phyloP scores from a whole-genome alignment of 306 rosid species.

The Trifolium pratense region DNA sequence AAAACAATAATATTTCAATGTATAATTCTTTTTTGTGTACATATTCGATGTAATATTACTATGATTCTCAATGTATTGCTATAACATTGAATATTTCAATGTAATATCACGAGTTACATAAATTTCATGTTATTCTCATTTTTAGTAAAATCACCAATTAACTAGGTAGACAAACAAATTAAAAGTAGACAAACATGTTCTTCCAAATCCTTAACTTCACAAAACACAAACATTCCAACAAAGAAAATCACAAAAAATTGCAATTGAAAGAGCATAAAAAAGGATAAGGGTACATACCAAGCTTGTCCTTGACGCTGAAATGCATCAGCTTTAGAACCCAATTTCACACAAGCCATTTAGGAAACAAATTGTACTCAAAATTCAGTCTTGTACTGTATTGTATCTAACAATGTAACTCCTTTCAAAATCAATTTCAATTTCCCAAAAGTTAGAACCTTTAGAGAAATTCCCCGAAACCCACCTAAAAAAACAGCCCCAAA shows the following conservation, averaged over 20 bases:
- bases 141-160: too few species aligned
- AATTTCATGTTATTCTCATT: too few species aligned
- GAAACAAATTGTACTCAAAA: slow-evolving; percentile 24
- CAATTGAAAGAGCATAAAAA: slow-evolving; percentile 17
- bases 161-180: too few species aligned
- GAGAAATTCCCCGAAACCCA: slow-evolving; percentile 40
- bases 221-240: slow-evolving; percentile 22
- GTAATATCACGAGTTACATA: too few species aligned
- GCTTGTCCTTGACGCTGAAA: slow-evolving; percentile 98
- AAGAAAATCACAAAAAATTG: slow-evolving; percentile 24
- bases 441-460: slow-evolving; percentile 39
- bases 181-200: slow-evolving; percentile 19
- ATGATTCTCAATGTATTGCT: too few species aligned
- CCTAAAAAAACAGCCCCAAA: slow-evolving; percentile 41
- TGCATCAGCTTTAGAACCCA: slow-evolving; percentile 96
- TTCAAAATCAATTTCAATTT: slow-evolving; percentile 26
- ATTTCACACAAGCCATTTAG: slow-evolving; percentile 83
- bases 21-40: too few species aligned
- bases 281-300: slow-evolving; percentile 54
- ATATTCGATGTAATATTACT: too few species aligned
- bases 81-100: too few species aligned
- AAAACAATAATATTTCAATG: too few species aligned
- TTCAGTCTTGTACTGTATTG: too few species aligned
- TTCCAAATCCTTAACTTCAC: slow-evolving; percentile 6
- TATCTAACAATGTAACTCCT: slow-evolving; percentile 62